Conservation (phyloP, 2,329 filamentous ascomycete genomes). For the Allantophomopsis cytisporea region DNA sequence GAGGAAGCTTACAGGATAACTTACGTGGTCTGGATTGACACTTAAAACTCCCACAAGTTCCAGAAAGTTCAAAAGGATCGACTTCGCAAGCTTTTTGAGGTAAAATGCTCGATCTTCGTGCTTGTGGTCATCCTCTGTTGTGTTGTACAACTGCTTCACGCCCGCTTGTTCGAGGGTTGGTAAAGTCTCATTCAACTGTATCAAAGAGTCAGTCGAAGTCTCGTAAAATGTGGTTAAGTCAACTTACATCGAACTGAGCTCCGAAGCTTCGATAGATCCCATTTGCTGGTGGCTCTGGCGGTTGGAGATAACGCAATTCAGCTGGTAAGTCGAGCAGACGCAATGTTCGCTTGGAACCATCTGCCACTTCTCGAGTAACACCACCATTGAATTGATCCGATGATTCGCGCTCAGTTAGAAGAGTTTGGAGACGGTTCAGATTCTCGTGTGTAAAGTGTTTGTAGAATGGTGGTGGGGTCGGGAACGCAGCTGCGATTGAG, state of each 20-base stretch:
- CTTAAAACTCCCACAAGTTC: conserved; percentile 65
- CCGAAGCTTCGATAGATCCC: conserved; percentile 69
- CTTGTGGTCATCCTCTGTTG: conserved; percentile 25
- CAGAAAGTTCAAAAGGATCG: conserved; percentile 76
- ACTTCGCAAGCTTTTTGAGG: conserved; percentile 70
- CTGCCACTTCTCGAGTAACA: conserved; percentile 14
- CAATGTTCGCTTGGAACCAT: conserved; percentile 5
- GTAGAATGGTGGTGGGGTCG: conserved; percentile 83
- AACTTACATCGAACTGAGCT: conserved; percentile 41
- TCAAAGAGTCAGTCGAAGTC: conserved; percentile 1
- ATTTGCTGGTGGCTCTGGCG: conserved; percentile 59
- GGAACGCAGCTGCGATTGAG: conserved; percentile 55
- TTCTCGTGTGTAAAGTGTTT: conserved; percentile 74
- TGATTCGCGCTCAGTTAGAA: conserved; percentile 18
- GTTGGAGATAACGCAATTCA: conserved; percentile 66
- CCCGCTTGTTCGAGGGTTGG: conserved; percentile 56
- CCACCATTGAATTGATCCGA: conserved; percentile 3
- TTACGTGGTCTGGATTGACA: conserved; percentile 43
- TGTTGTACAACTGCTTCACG: conserved; percentile 53
- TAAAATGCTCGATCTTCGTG: conserved; percentile 51
- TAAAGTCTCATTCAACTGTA: conserved; percentile 43
- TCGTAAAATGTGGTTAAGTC: background rate
- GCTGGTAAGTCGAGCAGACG: conserved; percentile 19
- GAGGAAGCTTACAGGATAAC: conserved; percentile 3
- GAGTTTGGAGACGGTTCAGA: conserved; percentile 39